Conservation (phyloP, 106 monocot genomes). For the Hemerocallis citrina region DNA sequence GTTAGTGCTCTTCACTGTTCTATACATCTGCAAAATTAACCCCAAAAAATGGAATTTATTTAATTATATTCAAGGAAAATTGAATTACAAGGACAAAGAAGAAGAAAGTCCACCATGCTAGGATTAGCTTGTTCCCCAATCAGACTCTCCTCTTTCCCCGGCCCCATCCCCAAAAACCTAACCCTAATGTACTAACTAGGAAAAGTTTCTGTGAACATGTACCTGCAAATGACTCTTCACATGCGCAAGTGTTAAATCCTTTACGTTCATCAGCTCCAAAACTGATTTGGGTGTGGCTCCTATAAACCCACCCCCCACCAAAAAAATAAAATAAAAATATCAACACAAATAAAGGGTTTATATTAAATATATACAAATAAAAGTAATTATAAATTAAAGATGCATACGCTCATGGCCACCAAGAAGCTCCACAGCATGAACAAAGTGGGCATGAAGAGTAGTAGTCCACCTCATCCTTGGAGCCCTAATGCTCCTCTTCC, state of each 20-base stretch:
- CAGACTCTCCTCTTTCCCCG: constrained; percentile 19
- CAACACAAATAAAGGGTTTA: not conserved
- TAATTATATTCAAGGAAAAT: too few species aligned
- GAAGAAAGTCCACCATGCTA: not conserved
- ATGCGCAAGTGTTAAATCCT: constrained; percentile 74
- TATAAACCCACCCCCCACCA: too few species aligned
- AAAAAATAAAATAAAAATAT: constrained; percentile 1
- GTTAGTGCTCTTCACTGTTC: constrained; percentile 77
- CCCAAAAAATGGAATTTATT: not conserved
- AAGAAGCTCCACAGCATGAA: constrained; percentile 65
- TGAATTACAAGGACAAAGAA: too few species aligned
- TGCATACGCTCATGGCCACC: constrained; percentile 75
- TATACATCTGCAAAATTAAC: constrained; percentile 65
- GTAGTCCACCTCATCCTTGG: constrained; percentile 79
- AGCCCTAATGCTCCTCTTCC: constrained; percentile 44
- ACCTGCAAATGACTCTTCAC: constrained; percentile 83
- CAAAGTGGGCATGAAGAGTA: constrained; percentile 60
- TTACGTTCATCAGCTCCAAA: constrained; percentile 77
- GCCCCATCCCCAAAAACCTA: constrained; percentile 12
- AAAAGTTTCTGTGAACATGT: not conserved
- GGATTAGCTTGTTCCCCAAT: too few species aligned
- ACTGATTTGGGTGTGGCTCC: constrained; percentile 82
- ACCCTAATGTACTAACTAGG: constrained; percentile 7
- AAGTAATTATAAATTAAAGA: not conserved
- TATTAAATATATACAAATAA: not conserved